These are phyloP conservation scores for Thalassiosira hispida DNA, from an alignment of 352 stramenopile species.

Conservation along the genomic window DNA sequence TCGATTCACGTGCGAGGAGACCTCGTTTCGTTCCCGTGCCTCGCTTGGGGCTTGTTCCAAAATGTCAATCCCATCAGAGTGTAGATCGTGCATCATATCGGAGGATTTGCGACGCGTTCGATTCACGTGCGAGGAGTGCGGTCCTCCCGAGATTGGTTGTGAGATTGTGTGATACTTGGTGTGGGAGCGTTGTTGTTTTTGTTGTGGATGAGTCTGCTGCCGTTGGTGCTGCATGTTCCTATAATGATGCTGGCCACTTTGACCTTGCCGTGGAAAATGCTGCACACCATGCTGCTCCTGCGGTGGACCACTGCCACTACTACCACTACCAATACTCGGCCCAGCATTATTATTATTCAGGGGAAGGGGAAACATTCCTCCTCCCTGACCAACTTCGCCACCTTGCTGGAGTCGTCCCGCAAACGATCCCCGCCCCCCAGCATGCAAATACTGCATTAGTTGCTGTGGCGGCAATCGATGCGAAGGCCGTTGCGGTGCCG, in stretches of 20 bases:
- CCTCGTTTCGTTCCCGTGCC: constrained; percentile 15
- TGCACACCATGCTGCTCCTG: no score
- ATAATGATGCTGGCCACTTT: background rate
- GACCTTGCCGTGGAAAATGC: background rate
- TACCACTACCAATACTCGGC: no score
- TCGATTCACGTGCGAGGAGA: background rate
- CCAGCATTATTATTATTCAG: constrained; percentile 7
- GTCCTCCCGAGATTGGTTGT: no score
- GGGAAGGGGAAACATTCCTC: background rate
- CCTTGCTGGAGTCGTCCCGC: background rate
- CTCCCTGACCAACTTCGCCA: background rate
- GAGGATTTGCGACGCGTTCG: background rate
- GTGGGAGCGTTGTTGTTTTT: no score
- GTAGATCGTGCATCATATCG: no score
- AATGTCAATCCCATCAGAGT: constrained; percentile 35
- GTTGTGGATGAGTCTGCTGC: background rate
- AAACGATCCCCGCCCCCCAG: background rate
- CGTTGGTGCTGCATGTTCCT: constrained; percentile 2
- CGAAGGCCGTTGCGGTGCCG: constrained; percentile 1
- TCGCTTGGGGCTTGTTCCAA: constrained; percentile 28
- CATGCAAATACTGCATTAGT: constrained; percentile 26
- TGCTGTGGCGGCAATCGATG: constrained; percentile 18
- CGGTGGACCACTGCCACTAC: no score
- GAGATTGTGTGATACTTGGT: no score
- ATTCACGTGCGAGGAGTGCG: background rate